Percentiles rank a stretch among this genome's conserved stretches.
Conservation (phyloP, 352 stramenopile species). For the Phytophthora constricta region DNA sequence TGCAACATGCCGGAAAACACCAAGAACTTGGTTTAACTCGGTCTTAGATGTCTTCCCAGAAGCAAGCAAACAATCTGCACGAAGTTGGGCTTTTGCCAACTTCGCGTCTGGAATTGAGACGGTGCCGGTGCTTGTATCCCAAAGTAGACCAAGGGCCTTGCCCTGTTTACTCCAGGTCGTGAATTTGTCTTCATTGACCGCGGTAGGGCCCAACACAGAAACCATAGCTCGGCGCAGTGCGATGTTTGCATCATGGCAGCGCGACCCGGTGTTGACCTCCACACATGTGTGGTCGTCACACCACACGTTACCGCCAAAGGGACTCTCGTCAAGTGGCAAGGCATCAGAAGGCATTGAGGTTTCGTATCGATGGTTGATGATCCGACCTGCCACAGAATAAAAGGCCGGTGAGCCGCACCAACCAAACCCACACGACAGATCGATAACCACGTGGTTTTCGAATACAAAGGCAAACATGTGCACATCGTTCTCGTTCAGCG, state of each 20-base stretch:
- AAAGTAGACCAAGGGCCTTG: conserved; percentile 2
- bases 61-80: neutral
- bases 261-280: conserved; percentile 11
- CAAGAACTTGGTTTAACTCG: conserved; percentile 4
- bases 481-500: conserved; percentile 9
- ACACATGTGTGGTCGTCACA: conserved; percentile 34
- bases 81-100: neutral
- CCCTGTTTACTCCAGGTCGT: neutral
- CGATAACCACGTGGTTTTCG: conserved; percentile 15
- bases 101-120: conserved; percentile 7
- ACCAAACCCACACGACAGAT: conserved; percentile 15
- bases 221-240: conserved; percentile 14
- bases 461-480: conserved; percentile 24
- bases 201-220: conserved; percentile 5
- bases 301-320: conserved; percentile 25
- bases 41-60: neutral
- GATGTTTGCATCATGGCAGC: conserved; percentile 9
- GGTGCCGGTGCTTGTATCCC: neutral
- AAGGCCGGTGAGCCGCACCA: conserved; percentile 24
- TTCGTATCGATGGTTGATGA: conserved; percentile 20
- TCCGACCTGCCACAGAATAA: conserved; percentile 10
- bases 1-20: conserved; percentile 4
- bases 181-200: conserved; percentile 20
- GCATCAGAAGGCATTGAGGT: neutral
- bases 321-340: neutral